Evolutionary conservation across 148 eudicot species (phyloP).

Genomic region (Fagopyrum homotropicum): DNA sequence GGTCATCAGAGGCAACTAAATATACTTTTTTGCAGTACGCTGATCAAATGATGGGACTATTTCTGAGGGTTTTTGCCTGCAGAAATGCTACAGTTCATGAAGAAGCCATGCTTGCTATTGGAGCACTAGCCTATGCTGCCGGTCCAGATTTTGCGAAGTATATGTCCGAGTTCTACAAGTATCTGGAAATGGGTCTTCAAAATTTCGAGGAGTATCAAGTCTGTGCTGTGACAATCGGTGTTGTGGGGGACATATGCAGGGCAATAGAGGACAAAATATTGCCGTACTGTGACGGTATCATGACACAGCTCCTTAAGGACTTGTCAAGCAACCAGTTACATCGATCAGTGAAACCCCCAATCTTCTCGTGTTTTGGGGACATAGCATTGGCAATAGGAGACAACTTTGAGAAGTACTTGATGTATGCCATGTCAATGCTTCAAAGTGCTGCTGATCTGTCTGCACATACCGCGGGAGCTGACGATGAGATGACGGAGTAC

Average conservation of each 20-base stretch:
- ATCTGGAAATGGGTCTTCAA: conserved; percentile 91
- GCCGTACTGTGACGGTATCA: conserved; percentile 91
- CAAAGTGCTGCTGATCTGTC: conserved; percentile 88
- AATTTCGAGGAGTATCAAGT: conserved; percentile 93
- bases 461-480: conserved; percentile 52
- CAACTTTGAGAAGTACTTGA: conserved; percentile 82
- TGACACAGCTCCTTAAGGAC: conserved; percentile 91
- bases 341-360: conserved; percentile 93
- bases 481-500: conserved; percentile 77
- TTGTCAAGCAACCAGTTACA: conserved; percentile 81
- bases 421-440: conserved; percentile 95
- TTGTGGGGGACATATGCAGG: conserved; percentile 86
- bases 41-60: conserved; percentile 80
- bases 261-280: conserved; percentile 82
- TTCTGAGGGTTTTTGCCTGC: conserved; percentile 76
- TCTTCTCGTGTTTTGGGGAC: conserved; percentile 93
- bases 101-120: conserved; percentile 93
- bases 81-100: conserved; percentile 88
- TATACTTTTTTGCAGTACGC: conserved; percentile 62
- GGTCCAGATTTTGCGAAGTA: conserved; percentile 72
- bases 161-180: conserved; percentile 80
- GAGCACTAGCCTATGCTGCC: conserved; percentile 81
- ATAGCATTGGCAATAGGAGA: conserved; percentile 90
- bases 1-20: conserved; percentile 59
- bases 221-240: conserved; percentile 92